Conservation (phyloP, 1,139 yeast genomes). For the Lodderomyces beijingensis region DNA sequence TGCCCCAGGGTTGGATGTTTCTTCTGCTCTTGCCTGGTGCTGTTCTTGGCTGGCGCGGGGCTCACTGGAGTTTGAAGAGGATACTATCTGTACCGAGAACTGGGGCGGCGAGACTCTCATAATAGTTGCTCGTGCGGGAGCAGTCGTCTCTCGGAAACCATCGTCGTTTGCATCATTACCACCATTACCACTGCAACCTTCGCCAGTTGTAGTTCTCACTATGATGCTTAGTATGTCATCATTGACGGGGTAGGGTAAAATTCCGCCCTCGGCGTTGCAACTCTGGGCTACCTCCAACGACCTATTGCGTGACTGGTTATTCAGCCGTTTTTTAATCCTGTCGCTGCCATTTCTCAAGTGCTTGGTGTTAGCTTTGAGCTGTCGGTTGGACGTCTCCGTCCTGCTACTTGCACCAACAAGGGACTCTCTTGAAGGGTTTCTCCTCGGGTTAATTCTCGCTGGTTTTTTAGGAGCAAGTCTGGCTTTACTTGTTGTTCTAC, state of each 20-base stretch:
- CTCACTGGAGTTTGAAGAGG: not conserved
- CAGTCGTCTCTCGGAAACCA: slow-evolving; percentile 7
- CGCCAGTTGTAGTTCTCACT: slow-evolving; percentile 1
- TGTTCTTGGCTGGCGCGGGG: not conserved
- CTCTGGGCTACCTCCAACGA: too few species aligned
- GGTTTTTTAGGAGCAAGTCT: too few species aligned
- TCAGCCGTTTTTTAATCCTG: not conserved
- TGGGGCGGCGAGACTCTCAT: slow-evolving; percentile 3
- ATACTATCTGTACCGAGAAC: too few species aligned
- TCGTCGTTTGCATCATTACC: slow-evolving; percentile 2
- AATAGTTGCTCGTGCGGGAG: too few species aligned
- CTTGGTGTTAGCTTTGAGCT: not conserved
- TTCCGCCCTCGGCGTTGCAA: too few species aligned
- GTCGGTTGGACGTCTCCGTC: too few species aligned
- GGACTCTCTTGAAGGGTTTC: too few species aligned
- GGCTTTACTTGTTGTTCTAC: too few species aligned
- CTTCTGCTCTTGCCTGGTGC: too few species aligned
- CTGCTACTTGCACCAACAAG: too few species aligned
- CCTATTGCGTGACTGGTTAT: not conserved
- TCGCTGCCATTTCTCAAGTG: not conserved
- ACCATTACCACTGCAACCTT: not conserved
- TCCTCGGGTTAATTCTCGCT: too few species aligned
- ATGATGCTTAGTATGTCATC: slow-evolving; percentile 7
- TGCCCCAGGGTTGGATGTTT: too few species aligned
- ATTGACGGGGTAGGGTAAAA: slow-evolving; percentile 9